Percentiles rank a stretch among this genome's conserved stretches.
Evolutionary conservation across 2,329 filamentous ascomycete genomes (phyloP).

Genomic region (Ascocoryne sarcoides): DNA sequence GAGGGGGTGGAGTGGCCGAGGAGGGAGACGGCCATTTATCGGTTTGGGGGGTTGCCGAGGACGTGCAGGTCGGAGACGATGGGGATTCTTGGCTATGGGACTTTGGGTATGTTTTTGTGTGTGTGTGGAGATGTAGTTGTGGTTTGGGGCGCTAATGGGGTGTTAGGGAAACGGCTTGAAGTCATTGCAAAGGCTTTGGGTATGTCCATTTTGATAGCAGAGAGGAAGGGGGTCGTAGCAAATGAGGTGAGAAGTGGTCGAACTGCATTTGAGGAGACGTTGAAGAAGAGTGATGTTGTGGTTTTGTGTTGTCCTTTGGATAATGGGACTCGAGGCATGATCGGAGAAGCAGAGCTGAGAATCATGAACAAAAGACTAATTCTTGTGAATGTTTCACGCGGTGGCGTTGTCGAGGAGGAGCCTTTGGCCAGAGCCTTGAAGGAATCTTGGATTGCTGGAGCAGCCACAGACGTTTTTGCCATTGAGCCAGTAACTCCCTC

Average conservation of each 20-base stretch:
- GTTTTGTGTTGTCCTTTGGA: conserved; percentile 10
- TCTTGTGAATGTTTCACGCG: conserved; percentile 60
- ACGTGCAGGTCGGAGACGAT: conserved; percentile 21
- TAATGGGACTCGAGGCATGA: conserved; percentile 39
- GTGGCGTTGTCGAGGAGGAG: conserved; percentile 54
- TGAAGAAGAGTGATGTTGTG: conserved; percentile 6
- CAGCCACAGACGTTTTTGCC: conserved; percentile 57
- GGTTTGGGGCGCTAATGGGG: not conserved
- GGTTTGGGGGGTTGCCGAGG: conserved; percentile 16
- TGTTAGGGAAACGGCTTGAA: conserved; percentile 3
- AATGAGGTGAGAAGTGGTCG: conserved; percentile 2
- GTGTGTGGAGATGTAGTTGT: no score
- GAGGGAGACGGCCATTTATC: conserved; percentile 20
- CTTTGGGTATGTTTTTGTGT: conserved; percentile 16
- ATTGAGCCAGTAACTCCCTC: conserved; percentile 22
- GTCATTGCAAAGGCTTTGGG: conserved; percentile 5
- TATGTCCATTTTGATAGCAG: conserved; percentile 5
- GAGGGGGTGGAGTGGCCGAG: conserved; percentile 18
- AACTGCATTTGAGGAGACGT: conserved; percentile 4
- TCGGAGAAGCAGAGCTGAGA: conserved; percentile 47
- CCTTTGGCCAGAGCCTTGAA: conserved; percentile 49
- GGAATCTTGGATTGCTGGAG: conserved; percentile 49
- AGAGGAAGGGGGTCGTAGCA: conserved; percentile 3
- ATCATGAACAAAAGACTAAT: conserved; percentile 55
- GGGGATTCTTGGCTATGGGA: conserved; percentile 24